Evolutionary conservation across 176 grass and related monocot species (phyloP), one percentile per base, ranked within the genome.

Genomic region (Panicum miliaceum): DNA sequence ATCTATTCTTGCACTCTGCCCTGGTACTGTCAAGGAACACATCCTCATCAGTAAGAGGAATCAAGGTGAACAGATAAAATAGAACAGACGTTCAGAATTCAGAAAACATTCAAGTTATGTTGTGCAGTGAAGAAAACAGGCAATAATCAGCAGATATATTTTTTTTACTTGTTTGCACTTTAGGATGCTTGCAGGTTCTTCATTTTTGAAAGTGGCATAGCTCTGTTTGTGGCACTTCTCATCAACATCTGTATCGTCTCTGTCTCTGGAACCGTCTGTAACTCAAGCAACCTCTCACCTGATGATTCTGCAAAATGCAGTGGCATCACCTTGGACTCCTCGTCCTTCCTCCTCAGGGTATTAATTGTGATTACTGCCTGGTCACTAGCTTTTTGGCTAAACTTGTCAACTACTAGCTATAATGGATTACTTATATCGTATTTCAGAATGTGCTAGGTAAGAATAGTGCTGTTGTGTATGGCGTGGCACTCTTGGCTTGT

Each of bases 1-100:
- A 97, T 78, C 65, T 97, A 10, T 97, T 97, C 82, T 43, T 97
- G 75, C 95, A 97, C 77, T 94, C 95, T 66, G 95, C 95, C 48
- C 60, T 97, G 37, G 95, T 97, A 57, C 86, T 97, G 7, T 91
- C 95, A 7, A 97, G 95, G 61, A 94, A 91, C 52, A 97, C 90
- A 0, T 79, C 92, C 0, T 58, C 90, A 2, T 97, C 95, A 60
- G 84, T 91, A 16, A 91, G 71, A 89, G 92, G 90, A 86, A 93
- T 97, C 79, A 97, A 97, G 70, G 93, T 95, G 22, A 81, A 20
- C 60, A 82, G 36, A 40, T 34, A 29, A n/a, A 40, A 26, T 42
- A 3, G 2, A 51, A 15, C 1, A 3, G 6, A 59, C n/a, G 14
- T 69, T 41, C 9, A 46, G 73, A 77, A 61, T 61, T 61, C 20